phyloP scores from a whole-genome alignment of 208 protist genomes.

The Wallacemonas sp. region DNA sequence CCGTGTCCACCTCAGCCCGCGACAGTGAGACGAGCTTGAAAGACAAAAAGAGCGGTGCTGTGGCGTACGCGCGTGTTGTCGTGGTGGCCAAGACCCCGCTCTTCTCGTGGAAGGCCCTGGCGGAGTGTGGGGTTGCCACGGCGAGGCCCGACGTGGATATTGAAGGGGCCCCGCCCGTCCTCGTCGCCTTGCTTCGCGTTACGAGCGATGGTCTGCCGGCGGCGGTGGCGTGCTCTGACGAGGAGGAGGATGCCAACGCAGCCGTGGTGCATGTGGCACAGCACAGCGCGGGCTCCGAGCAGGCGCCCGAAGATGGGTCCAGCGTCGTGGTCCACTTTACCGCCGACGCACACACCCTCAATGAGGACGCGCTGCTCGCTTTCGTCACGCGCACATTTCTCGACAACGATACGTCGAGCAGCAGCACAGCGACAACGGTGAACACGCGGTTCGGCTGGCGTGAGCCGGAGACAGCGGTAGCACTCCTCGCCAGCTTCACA shows the following conservation, averaged over 20 bases:
- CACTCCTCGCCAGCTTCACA: conserved; percentile 57
- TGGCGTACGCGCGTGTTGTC: conserved; percentile 44
- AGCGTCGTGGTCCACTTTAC: conserved; percentile 73
- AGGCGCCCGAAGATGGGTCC: conserved; percentile 34
- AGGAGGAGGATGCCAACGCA: not conserved
- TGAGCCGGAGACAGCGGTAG: conserved; percentile 26
- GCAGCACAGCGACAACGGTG: not conserved
- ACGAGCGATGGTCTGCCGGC: not conserved
- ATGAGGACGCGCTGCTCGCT: conserved; percentile 31
- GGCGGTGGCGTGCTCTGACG: not conserved
- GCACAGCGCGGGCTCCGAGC: conserved; percentile 44
- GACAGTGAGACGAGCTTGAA: no score
- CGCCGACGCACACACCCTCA: conserved; percentile 38
- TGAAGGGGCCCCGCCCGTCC: conserved; percentile 33
- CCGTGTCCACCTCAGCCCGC: no score
- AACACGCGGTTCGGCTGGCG: not conserved
- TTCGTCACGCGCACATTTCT: conserved; percentile 45
- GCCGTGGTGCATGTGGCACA: conserved; percentile 66
- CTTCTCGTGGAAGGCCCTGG: conserved; percentile 35
- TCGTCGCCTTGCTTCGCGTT: conserved; percentile 40
- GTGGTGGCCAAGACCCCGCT: conserved; percentile 43
- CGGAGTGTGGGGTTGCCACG: conserved; percentile 1
- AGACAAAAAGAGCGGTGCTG: no score
- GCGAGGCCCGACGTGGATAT: conserved; percentile 2
- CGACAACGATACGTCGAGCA: not conserved